Evolutionary conservation across 2,329 filamentous ascomycete genomes (phyloP).

Genomic region (Alternaria sp.): DNA sequence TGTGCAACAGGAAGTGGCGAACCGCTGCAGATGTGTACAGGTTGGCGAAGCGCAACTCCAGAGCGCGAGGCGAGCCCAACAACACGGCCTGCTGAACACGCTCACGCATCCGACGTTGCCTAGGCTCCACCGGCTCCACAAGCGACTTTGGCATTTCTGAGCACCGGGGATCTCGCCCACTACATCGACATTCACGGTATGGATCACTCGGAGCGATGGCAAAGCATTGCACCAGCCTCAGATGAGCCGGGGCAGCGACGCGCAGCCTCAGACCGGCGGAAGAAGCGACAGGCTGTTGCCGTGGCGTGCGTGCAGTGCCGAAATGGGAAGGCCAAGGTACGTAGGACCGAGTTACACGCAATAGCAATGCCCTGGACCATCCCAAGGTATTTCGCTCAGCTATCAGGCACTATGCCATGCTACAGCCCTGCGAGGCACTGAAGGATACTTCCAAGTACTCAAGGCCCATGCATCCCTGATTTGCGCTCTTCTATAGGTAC

Average conservation of each 20-base stretch:
- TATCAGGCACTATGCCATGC: not conserved
- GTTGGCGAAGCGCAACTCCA: not conserved
- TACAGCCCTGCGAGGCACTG: not conserved
- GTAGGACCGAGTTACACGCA: constrained; percentile 4
- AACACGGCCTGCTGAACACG: constrained; percentile 2
- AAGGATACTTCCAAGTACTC: not conserved
- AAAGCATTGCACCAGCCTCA: constrained; percentile 32
- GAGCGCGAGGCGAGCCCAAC: not conserved
- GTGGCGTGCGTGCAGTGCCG: constrained; percentile 33
- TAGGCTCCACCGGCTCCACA: constrained; percentile 10
- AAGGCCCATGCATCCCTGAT: not conserved
- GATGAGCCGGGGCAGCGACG: constrained; percentile 30
- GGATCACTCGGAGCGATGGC: constrained; percentile 30
- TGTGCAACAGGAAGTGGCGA: constrained; percentile 2
- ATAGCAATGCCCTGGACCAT: not conserved
- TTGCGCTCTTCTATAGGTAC: constrained; percentile 8
- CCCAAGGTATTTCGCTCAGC: not conserved
- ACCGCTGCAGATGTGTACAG: not conserved
- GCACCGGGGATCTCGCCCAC: not conserved
- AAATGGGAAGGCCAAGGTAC: constrained; percentile 34
- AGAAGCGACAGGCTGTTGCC: constrained; percentile 27
- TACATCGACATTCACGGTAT: constrained; percentile 11
- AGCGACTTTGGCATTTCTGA: not conserved
- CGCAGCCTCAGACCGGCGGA: constrained; percentile 19
- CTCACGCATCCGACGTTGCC: constrained; percentile 5